Evolutionary conservation across 2,329 filamentous ascomycete genomes (phyloP).

Genomic region (Epichloe baconii): DNA sequence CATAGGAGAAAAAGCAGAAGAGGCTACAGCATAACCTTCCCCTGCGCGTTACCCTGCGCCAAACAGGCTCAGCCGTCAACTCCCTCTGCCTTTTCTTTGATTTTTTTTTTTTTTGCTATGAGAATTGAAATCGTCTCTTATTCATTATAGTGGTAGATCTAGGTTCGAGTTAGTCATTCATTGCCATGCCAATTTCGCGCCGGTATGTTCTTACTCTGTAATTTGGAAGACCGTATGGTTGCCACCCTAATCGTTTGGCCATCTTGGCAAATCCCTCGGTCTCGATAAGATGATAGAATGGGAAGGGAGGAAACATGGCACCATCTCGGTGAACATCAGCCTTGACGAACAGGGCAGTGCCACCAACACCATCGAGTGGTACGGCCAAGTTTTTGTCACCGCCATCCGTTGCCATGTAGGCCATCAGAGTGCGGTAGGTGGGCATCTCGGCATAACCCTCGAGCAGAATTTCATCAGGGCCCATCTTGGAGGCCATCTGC

Average conservation of each 20-base stretch:
- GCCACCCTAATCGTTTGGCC: constrained; percentile 79
- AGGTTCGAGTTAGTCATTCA: constrained; percentile 4
- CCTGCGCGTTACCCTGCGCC: neutral
- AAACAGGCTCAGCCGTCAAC: neutral
- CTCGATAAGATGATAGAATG: constrained; percentile 95
- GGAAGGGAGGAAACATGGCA: constrained; percentile 94
- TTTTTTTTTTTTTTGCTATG: neutral
- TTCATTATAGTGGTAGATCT: constrained; percentile 89
- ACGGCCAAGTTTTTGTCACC: constrained; percentile 51
- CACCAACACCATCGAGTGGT: constrained; percentile 82
- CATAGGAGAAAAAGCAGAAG: neutral
- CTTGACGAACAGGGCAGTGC: constrained; percentile 84
- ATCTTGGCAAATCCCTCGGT: constrained; percentile 98
- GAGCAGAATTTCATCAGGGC: constrained; percentile 78
- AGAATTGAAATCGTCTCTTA: constrained; percentile 30
- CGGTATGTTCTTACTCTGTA: constrained; percentile 61
- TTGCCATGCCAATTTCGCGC: neutral
- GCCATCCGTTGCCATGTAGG: constrained; percentile 53
- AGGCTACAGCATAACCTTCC: neutral
- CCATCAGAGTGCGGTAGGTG: constrained; percentile 87
- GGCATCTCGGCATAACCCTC: constrained; percentile 91
- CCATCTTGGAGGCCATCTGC: constrained; percentile 66
- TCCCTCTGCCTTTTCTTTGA: neutral
- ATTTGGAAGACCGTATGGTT: constrained; percentile 79
- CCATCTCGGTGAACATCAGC: constrained; percentile 94